Evolutionary conservation across 1,284 basidiomycete genomes (phyloP), one percentile per base, ranked within the genome.

Genomic region (Malassezia globosa): DNA sequence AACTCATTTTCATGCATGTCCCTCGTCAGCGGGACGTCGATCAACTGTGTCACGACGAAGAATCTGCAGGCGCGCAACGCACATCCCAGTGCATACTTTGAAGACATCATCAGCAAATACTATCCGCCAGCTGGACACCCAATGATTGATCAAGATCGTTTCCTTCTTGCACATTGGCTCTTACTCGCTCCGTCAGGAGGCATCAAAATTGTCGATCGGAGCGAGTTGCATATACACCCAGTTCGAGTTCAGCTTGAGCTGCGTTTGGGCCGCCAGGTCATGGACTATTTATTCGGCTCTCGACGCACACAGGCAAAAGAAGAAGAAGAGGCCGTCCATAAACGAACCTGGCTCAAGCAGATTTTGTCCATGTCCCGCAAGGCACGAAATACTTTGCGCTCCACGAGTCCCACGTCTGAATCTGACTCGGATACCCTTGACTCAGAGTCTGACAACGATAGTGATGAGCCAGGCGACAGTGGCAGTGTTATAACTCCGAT

Each of bases 61-160:
- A 82, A 94, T 67, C 74, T 95, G 8, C 69, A 75, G 21, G 90
- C 87, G 2, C 84, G 90, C 60, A 90, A 95, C 73, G 85, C 85
- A 25, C 83, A 84, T 36, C 81, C 82, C 1, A 78, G 85, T 65
- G 87, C 87, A 1, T 71, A 82, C 42, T 96, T 88, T 79, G 78
- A 85, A 4, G 89, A 96, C 69, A 92, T 96, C 47, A 74, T 95
- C 43, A 79, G 82, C 16, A 85, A 87, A 68, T 72, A 74, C 46
- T 11, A 5, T 8, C 50, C 54, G 23, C 39, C 51, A 18, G 48
- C 48, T 1, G 54, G 57, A 8, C 59, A 68, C 45, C 57, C 52
- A 7, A 66, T 69, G 68, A 57, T 58, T 14, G 54, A 58, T 40
- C 50, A 60, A 22, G 58, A 61, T n/a, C 53, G 59, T 11, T 66